Percentiles rank a stretch among this genome's conserved stretches.
These are phyloP conservation scores for Colletotrichum spaethianum DNA, from an alignment of 2,329 filamentous ascomycete species.

Conservation along the genomic window DNA sequence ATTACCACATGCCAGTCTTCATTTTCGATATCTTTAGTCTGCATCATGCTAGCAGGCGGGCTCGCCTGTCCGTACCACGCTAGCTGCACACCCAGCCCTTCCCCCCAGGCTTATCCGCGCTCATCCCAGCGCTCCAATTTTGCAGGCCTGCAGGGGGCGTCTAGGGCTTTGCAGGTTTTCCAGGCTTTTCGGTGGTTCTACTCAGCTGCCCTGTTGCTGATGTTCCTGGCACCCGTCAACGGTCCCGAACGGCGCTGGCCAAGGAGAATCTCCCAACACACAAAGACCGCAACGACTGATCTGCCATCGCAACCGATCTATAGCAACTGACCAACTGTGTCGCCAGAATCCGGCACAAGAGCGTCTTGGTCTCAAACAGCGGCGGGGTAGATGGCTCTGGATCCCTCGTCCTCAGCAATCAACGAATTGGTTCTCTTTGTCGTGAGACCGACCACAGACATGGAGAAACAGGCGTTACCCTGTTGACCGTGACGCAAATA, in stretches of 20 bases:
- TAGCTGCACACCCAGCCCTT: slow-evolving; percentile 22
- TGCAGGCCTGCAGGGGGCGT: slow-evolving; percentile 31
- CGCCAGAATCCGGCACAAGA: not conserved
- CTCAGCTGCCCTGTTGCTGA: slow-evolving; percentile 23
- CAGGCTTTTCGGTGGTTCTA: slow-evolving; percentile 26
- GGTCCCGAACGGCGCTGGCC: slow-evolving; percentile 30
- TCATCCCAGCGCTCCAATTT: slow-evolving; percentile 33
- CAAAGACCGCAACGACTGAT: not conserved
- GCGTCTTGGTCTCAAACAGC: slow-evolving; percentile 20
- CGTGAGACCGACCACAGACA: not conserved
- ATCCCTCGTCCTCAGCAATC: not conserved
- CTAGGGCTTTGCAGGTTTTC: slow-evolving; percentile 25
- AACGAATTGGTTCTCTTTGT: not conserved
- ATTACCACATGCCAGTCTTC: slow-evolving; percentile 35
- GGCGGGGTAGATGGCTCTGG: slow-evolving; percentile 15
- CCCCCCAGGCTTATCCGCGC: slow-evolving; percentile 27
- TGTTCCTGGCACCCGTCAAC: slow-evolving; percentile 31
- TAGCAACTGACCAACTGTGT: slow-evolving; percentile 1
- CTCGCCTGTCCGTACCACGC: slow-evolving; percentile 3
- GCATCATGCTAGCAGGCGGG: slow-evolving; percentile 13
- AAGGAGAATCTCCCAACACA: slow-evolving; percentile 19
- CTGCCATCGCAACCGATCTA: not conserved
- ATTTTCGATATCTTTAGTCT: slow-evolving; percentile 33
- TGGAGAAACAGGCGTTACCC: slow-evolving; percentile 17
- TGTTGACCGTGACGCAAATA: slow-evolving; percentile 23